Evolutionary conservation across 1,139 yeast species (phyloP).

Genomic region (Geotrichum candidum): DNA sequence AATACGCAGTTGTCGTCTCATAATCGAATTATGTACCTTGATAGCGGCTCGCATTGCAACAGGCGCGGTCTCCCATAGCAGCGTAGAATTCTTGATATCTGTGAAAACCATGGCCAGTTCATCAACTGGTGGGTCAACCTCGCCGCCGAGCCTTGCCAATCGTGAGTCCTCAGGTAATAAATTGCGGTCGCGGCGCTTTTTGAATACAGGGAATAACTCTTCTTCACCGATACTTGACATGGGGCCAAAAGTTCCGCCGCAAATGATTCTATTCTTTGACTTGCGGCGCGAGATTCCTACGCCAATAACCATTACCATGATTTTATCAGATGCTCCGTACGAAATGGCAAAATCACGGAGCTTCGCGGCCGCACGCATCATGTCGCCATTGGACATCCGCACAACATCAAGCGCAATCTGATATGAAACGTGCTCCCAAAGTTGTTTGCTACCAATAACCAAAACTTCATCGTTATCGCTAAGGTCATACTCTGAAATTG

Average conservation of each 20-base stretch:
- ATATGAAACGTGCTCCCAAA: slow-evolving; percentile 80
- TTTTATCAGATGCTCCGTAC: slow-evolving; percentile 78
- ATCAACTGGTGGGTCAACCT: slow-evolving; percentile 95
- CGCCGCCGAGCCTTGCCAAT: slow-evolving; percentile 79
- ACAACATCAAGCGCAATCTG: slow-evolving; percentile 90
- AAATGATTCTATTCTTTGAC: slow-evolving; percentile 2
- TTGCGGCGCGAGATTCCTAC: slow-evolving; percentile 39
- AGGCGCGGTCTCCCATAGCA: slow-evolving; percentile 89
- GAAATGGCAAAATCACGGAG: slow-evolving; percentile 91
- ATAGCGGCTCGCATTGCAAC: slow-evolving; percentile 95
- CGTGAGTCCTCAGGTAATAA: slow-evolving; percentile 61
- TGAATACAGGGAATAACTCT: slow-evolving; percentile 38
- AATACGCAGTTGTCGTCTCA: slow-evolving; percentile 88
- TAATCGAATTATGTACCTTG: slow-evolving; percentile 83
- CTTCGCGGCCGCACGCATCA: slow-evolving; percentile 89
- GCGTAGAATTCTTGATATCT: slow-evolving; percentile 90
- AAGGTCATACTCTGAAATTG: slow-evolving; percentile 55
- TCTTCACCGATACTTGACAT: slow-evolving; percentile 12
- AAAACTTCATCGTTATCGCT: slow-evolving; percentile 74
- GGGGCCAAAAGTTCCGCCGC: slow-evolving; percentile 7
- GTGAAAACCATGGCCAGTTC: slow-evolving; percentile 93
- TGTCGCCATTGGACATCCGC: slow-evolving; percentile 76
- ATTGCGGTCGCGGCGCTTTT: slow-evolving; percentile 48
- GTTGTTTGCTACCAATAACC: slow-evolving; percentile 71
- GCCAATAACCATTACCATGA: slow-evolving; percentile 79